Evolutionary conservation across 768 basidiomycete genomes (phyloP).

Genomic region (Mrakia gelida): DNA sequence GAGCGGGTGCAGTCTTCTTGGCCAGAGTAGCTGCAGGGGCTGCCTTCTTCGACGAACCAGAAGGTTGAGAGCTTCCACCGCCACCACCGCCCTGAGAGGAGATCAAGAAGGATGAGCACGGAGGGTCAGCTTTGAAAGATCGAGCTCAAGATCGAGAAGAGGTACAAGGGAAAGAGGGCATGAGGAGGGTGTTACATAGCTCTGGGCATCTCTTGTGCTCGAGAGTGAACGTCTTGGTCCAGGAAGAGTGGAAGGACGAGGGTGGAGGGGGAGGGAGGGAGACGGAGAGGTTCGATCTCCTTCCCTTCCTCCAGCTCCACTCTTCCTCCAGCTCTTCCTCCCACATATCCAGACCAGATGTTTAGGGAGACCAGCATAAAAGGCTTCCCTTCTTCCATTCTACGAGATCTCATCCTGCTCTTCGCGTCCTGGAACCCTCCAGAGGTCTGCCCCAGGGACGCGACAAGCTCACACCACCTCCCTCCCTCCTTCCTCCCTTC

Average conservation of each 20-base stretch:
- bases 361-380: no score
- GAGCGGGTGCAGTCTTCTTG: background rate
- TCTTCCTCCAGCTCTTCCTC: background rate
- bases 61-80: background rate
- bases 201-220: background rate
- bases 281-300: background rate
- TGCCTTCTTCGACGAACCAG: conserved; percentile 30
- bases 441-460: background rate
- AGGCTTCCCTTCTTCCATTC: background rate
- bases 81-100: background rate
- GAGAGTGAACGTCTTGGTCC: no score
- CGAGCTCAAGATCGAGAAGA: background rate
- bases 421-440: background rate
- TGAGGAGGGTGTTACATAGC: background rate
- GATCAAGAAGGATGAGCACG: background rate
- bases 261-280: background rate
- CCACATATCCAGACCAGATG: background rate
- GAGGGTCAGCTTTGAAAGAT: background rate
- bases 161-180: background rate
- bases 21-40: background rate
- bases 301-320: background rate
- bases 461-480: background rate
- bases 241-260: background rate
- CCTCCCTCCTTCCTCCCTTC: background rate
- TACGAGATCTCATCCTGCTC: background rate